These are phyloP conservation scores for Xylariales sp. DNA, from an alignment of 2,329 filamentous ascomycete species.

Conservation along the genomic window DNA sequence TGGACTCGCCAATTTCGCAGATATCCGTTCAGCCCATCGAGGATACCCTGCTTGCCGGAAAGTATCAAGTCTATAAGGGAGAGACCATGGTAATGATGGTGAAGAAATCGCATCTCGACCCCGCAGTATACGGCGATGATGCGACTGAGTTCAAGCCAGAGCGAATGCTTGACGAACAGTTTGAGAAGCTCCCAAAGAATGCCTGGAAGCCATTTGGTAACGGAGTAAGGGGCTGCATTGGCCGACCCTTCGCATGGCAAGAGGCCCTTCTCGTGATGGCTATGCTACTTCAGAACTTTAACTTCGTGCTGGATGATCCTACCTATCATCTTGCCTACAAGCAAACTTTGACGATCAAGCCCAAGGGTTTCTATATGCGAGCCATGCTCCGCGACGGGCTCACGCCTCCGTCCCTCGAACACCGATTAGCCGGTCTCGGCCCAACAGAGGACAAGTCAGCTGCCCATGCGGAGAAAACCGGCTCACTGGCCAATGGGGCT, in stretches of 20 bases:
- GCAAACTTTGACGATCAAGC: constrained; percentile 58
- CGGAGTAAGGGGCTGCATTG: constrained; percentile 66
- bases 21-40: constrained; percentile 51
- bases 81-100: constrained; percentile 48
- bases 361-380: constrained; percentile 58
- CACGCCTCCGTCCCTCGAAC: constrained; percentile 23
- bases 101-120: constrained; percentile 55
- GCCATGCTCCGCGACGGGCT: constrained; percentile 47
- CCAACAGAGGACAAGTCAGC: constrained; percentile 14
- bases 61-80: constrained; percentile 53
- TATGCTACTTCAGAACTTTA: constrained; percentile 56
- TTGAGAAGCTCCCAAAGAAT: constrained; percentile 58
- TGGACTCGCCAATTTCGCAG: constrained; percentile 55
- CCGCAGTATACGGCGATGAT: constrained; percentile 59
- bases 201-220: constrained; percentile 74
- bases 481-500: constrained; percentile 10
- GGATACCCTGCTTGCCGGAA: constrained; percentile 52
- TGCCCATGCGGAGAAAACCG: neutral
- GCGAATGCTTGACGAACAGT: constrained; percentile 66
- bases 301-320: constrained; percentile 54
- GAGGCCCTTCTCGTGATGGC: constrained; percentile 58
- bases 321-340: constrained; percentile 47
- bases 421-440: constrained; percentile 14
- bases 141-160: constrained; percentile 65
- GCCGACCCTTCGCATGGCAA: constrained; percentile 70